A percentile compares a stretch with the other conserved stretches of the same genome.
Evolutionary conservation across 2,329 filamentous ascomycete genomes (phyloP).

Genomic region (Fusarium graminum): DNA sequence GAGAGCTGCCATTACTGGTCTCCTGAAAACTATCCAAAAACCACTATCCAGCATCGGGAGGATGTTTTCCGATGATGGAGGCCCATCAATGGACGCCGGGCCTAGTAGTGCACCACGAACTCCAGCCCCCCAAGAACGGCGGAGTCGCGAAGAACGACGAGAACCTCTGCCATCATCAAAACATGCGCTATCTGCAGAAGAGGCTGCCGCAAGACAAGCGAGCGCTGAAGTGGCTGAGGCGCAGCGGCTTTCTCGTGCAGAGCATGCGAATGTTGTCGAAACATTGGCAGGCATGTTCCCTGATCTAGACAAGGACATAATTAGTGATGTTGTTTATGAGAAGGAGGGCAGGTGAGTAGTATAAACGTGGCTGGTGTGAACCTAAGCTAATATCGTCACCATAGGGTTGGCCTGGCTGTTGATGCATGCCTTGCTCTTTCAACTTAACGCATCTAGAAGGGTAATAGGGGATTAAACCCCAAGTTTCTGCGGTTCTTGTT

Average conservation of each 20-base stretch:
- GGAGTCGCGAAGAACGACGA: constrained; percentile 49
- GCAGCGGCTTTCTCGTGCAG: constrained; percentile 81
- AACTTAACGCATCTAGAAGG: constrained; percentile 49
- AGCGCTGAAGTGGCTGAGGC: constrained; percentile 92
- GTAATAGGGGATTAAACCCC: constrained; percentile 16
- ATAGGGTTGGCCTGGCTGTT: constrained; percentile 84
- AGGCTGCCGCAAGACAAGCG: constrained; percentile 89
- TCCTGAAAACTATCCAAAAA: constrained; percentile 90
- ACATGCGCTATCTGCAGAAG: constrained; percentile 77
- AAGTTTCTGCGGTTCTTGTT: neutral
- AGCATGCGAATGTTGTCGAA: constrained; percentile 93
- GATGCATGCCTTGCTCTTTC: constrained; percentile 84
- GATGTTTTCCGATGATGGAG: constrained; percentile 84
- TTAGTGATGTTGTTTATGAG: constrained; percentile 95
- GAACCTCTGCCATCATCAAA: constrained; percentile 53
- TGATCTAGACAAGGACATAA: constrained; percentile 91
- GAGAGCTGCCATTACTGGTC: constrained; percentile 82
- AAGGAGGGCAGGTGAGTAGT: constrained; percentile 88
- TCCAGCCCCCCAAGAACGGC: constrained; percentile 53
- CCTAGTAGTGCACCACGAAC: constrained; percentile 55
- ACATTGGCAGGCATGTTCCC: constrained; percentile 97
- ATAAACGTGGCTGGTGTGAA: neutral
- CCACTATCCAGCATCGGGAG: constrained; percentile 92
- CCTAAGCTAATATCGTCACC: constrained; percentile 12
- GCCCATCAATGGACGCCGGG: constrained; percentile 52